Percentiles rank a stretch among this genome's conserved stretches.
Conservation (phyloP, 1,284 basidiomycete genomes). For the Ustilago hordei region DNA sequence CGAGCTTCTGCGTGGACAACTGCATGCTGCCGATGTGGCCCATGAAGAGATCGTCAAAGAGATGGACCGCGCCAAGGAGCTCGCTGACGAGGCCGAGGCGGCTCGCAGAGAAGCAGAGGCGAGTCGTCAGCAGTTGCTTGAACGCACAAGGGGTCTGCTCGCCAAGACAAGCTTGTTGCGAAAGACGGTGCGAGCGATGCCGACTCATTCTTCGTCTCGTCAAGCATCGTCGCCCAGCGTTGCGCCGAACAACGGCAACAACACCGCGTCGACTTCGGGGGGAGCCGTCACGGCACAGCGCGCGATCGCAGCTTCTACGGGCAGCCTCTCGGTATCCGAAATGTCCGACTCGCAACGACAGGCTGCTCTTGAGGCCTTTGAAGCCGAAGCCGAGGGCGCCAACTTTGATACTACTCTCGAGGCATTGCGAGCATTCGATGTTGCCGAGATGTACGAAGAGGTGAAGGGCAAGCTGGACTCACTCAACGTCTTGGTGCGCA, state of each 20-base stretch:
- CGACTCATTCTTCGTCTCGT: slow-evolving; percentile 51
- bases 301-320: slow-evolving; percentile 37
- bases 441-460: slow-evolving; percentile 83
- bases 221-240: slow-evolving; percentile 29
- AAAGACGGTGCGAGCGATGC: slow-evolving; percentile 52
- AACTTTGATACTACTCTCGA: slow-evolving; percentile 69
- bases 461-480: slow-evolving; percentile 78
- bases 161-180: slow-evolving; percentile 39
- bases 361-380: slow-evolving; percentile 53
- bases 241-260: slow-evolving; percentile 12
- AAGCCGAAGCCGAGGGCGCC: slow-evolving; percentile 40
- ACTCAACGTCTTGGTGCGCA: slow-evolving; percentile 80
- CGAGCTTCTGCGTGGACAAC: slow-evolving; percentile 58
- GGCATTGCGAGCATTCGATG: slow-evolving; percentile 76
- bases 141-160: slow-evolving; percentile 42
- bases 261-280: slow-evolving; percentile 13
- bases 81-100: slow-evolving; percentile 50
- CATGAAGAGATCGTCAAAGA: slow-evolving; percentile 60
- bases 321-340: slow-evolving; percentile 39
- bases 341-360: slow-evolving; percentile 52
- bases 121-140: slow-evolving; percentile 51
- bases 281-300: slow-evolving; percentile 31
- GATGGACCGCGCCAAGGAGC: slow-evolving; percentile 57
- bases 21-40: slow-evolving; percentile 60
- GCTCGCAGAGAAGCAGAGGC: slow-evolving; percentile 46